A percentile compares a stretch with the other conserved stretches of the same genome.
phyloP scores from a whole-genome alignment of 306 rosid genomes.

The Rubus idaeus region DNA sequence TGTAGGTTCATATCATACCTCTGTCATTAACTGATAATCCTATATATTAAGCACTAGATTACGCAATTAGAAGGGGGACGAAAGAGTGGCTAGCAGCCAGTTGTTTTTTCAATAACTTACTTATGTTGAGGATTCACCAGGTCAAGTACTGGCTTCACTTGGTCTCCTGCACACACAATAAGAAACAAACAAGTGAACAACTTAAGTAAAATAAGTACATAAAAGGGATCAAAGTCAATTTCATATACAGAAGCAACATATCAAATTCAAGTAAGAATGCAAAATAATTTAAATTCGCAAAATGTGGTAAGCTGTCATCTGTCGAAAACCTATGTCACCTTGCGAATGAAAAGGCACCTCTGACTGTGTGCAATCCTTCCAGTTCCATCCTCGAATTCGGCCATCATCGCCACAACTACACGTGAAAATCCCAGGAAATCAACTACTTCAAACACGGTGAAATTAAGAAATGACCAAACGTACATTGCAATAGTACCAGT shows the following conservation, averaged over 20 bases:
- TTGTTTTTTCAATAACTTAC: constrained; percentile 47
- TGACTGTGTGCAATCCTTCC: constrained; percentile 59
- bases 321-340: constrained; percentile 36
- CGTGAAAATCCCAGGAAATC: not conserved
- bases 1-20: not conserved
- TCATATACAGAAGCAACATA: not conserved
- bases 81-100: not conserved
- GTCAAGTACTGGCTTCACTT: constrained; percentile 66
- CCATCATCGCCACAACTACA: constrained; percentile 97
- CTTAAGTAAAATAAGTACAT: not conserved
- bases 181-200: not conserved
- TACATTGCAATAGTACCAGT: not conserved
- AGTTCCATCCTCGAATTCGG: constrained; percentile 82
- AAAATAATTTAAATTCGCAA: not conserved
- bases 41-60: not conserved
- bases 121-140: constrained; percentile 81
- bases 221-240: not conserved
- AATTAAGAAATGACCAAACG: not conserved
- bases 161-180: constrained; percentile 50
- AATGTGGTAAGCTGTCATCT: not conserved
- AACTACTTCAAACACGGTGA: not conserved
- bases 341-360: constrained; percentile 44
- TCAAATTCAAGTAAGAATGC: not conserved
- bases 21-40: not conserved
- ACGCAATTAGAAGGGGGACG: no score